Evolutionary conservation across 139 green algal species (phyloP), one percentile per base, ranked within the genome.

Genomic region (Ettlia oleoabundans): DNA sequence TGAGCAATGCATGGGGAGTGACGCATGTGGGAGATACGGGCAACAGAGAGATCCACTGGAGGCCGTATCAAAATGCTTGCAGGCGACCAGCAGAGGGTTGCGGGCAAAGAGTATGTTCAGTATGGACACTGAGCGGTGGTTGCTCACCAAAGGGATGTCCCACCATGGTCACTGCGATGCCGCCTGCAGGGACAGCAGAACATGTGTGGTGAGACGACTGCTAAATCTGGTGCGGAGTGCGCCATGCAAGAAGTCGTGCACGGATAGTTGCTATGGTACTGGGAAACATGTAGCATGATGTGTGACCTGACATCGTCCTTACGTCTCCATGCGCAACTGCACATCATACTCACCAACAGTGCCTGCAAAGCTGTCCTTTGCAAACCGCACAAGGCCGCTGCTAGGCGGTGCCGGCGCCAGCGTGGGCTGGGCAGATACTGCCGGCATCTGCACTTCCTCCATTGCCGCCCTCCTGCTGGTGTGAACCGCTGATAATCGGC

Each of bases 141-240:
- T 70, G 41, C 84, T 76, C n/a, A n/a, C n/a, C 89, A 81, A 97
- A 97, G 2, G 95, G 95, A 64, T 98, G 96, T 1, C 96, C 96
- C 18, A 97, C 91, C 28, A 94, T 74, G 0, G 94, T 97, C 0
- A 98, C 96, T 22, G 91, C 91, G 30, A 98, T 95, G 61, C 96
- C 96, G 66, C 95, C 94, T 95, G 87, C 63, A 26, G 26, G 51
- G 37, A 61, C 37, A 71, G 58, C 42, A 19, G 47, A 58, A 15
- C 13, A 15, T 10, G 47, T 10, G 47, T 58, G 47, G 47, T 58
- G 47, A 58, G 47, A 58, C 13, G 47, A 58, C 47, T n/a, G n/a
- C n/a, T n/a, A n/a, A n/a, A n/a, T n/a, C n/a, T n/a, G n/a, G n/a
- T n/a, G n/a, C n/a, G n/a, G n/a, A n/a, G n/a, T n/a, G n/a, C n/a